Conservation (phyloP, 2,329 filamentous ascomycete genomes). For the Drechslerella stenobrocha region DNA sequence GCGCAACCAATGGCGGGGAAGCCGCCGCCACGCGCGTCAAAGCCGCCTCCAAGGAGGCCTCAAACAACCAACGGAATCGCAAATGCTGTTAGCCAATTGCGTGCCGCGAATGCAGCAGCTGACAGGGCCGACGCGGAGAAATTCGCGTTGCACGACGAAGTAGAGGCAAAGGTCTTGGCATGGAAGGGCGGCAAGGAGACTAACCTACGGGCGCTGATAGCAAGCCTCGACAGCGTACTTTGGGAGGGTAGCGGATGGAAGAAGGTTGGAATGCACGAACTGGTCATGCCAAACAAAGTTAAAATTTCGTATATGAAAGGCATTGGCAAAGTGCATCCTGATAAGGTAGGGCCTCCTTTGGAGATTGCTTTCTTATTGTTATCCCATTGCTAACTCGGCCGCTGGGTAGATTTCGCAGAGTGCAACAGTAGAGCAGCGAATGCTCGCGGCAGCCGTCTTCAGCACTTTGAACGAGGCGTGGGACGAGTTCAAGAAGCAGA, state of each 20-base stretch:
- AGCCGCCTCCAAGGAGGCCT: constrained; percentile 56
- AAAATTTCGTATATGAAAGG: constrained; percentile 99
- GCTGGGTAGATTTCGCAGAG: constrained; percentile 64
- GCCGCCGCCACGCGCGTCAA: constrained; percentile 51
- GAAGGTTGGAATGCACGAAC: constrained; percentile 89
- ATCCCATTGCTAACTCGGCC: not conserved
- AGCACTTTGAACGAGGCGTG: constrained; percentile 71
- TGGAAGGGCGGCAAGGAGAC: constrained; percentile 94
- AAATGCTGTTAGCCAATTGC: constrained; percentile 78
- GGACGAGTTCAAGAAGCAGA: constrained; percentile 73
- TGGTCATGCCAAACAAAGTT: constrained; percentile 90
- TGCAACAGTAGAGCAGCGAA: constrained; percentile 66
- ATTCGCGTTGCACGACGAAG: constrained; percentile 80
- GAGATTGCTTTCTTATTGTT: not conserved
- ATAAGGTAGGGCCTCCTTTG: constrained; percentile 76
- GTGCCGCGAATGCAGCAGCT: constrained; percentile 80
- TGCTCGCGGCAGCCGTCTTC: constrained; percentile 69
- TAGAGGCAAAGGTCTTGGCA: constrained; percentile 74
- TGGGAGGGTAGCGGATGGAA: constrained; percentile 96
- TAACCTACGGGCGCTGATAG: constrained; percentile 83
- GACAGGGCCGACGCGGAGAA: constrained; percentile 90
- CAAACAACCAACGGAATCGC: constrained; percentile 60
- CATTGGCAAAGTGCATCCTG: constrained; percentile 96
- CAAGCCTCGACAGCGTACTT: constrained; percentile 82
- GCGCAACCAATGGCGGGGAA: constrained; percentile 58